Conservation (phyloP, 768 basidiomycete species). For the Agrocybe pediades region DNA sequence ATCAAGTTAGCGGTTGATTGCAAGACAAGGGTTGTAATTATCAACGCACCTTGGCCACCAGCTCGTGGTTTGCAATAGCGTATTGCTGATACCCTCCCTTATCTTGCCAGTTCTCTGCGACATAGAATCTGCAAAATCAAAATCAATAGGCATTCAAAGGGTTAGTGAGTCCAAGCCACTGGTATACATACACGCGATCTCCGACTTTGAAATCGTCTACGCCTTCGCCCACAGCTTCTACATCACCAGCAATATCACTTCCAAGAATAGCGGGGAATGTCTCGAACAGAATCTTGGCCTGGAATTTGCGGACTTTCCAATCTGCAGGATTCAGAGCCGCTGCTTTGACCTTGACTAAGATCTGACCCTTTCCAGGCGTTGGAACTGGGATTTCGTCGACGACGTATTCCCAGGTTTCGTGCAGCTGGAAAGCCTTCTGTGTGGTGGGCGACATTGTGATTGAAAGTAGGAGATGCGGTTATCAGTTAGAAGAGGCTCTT, state of each 20-base stretch:
- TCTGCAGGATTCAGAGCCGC: constrained; percentile 56
- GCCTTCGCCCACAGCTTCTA: constrained; percentile 50
- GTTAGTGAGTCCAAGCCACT: neutral
- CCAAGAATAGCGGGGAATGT: constrained; percentile 49
- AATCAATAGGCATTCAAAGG: neutral
- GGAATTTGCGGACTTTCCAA: constrained; percentile 47
- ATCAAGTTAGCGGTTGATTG: neutral
- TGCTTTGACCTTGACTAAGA: constrained; percentile 48
- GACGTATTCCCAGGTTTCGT: constrained; percentile 26
- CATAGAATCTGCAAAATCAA: constrained; percentile 35
- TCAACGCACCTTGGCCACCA: constrained; percentile 37
- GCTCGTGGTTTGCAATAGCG: constrained; percentile 37
- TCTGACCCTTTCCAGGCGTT: constrained; percentile 46
- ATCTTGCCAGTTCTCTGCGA: constrained; percentile 28
- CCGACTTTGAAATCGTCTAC: constrained; percentile 49
- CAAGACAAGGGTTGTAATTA: neutral
- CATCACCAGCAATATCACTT: constrained; percentile 49
- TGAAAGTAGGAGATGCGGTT: no score
- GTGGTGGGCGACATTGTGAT: constrained; percentile 9
- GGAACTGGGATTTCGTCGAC: constrained; percentile 34
- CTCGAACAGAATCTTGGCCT: constrained; percentile 35
- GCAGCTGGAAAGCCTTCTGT: constrained; percentile 27
- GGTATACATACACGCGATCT: constrained; percentile 45
- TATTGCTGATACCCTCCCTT: constrained; percentile 45
- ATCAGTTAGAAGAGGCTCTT: no score